These are phyloP conservation scores for Fusarium ramigenum DNA, from an alignment of 2,329 filamentous ascomycete genomes.

Conservation along the genomic window DNA sequence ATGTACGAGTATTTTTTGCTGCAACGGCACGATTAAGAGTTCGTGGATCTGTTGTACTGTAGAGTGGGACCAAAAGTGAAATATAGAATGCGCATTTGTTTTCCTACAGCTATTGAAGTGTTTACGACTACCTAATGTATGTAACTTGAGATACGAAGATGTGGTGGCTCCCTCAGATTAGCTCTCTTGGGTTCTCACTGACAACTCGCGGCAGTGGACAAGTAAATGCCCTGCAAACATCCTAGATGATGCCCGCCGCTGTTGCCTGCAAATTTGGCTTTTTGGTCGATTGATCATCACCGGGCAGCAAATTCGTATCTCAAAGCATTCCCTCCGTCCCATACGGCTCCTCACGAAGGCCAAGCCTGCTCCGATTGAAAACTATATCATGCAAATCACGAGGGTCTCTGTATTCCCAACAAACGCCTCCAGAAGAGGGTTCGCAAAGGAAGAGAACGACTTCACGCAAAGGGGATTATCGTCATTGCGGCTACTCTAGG, in stretches of 20 bases:
- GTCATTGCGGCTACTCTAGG: constrained; percentile 49
- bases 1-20: constrained; percentile 27
- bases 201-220: constrained; percentile 52
- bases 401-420: constrained; percentile 21
- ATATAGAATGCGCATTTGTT: constrained; percentile 37
- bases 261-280: constrained; percentile 68
- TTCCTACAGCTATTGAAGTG: not conserved
- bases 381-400: constrained; percentile 55
- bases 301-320: constrained; percentile 46
- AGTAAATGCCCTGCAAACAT: constrained; percentile 10
- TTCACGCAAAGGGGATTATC: constrained; percentile 41
- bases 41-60: constrained; percentile 26
- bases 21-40: constrained; percentile 4
- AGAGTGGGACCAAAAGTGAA: constrained; percentile 37
- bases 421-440: not conserved
- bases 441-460: constrained; percentile 10
- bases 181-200: constrained; percentile 65
- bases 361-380: constrained; percentile 64
- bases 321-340: not conserved
- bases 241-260: constrained; percentile 41
- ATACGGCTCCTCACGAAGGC: not conserved
- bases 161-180: constrained; percentile 61
- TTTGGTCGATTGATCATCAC: constrained; percentile 65
- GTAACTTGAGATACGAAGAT: constrained; percentile 22
- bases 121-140: not conserved